Evolutionary conservation across 177 flowering plant species (phyloP).

Genomic region (Tripterygium wilfordii): DNA sequence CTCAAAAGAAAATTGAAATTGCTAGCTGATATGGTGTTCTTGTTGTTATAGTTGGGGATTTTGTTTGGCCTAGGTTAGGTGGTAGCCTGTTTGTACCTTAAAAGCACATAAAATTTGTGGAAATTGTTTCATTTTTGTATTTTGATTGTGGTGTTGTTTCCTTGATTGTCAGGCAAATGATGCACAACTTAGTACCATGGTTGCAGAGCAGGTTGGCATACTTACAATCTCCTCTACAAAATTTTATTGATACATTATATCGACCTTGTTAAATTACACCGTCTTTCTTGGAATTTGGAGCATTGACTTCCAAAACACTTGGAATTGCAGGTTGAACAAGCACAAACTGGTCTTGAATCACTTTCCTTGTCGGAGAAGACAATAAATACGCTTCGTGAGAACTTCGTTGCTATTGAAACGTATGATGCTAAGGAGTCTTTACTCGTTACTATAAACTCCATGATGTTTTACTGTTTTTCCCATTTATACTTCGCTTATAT

Average conservation of each 20-base stretch:
- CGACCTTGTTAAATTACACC: too few relatives aligned
- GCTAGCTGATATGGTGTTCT: background rate
- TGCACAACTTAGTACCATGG: conserved; percentile 99
- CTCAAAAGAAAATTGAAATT: too few relatives aligned
- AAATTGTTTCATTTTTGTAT: background rate
- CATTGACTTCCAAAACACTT: background rate
- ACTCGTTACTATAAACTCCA: background rate
- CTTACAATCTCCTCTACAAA: too few relatives aligned
- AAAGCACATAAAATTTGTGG: too few relatives aligned
- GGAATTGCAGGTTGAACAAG: conserved; percentile 81
- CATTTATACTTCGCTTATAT: too few relatives aligned
- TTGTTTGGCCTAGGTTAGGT: too few relatives aligned
- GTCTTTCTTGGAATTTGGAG: too few relatives aligned
- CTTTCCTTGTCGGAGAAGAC: conserved; percentile 73
- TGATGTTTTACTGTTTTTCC: background rate
- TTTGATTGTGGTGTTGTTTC: conserved; percentile 1
- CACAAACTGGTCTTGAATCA: conserved; percentile 77
- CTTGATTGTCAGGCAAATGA: conserved; percentile 75
- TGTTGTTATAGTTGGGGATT: background rate
- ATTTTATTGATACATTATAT: too few relatives aligned
- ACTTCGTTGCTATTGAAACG: conserved; percentile 87
- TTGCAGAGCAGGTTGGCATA: conserved; percentile 79
- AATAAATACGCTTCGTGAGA: conserved; percentile 69
- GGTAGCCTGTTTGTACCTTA: too few relatives aligned
- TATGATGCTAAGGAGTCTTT: too few relatives aligned